Percentiles rank a stretch among this genome's conserved stretches.
These are phyloP conservation scores for Irpex sp. DNA, from an alignment of 1,284 basidiomycete genomes.

Conservation along the genomic window DNA sequence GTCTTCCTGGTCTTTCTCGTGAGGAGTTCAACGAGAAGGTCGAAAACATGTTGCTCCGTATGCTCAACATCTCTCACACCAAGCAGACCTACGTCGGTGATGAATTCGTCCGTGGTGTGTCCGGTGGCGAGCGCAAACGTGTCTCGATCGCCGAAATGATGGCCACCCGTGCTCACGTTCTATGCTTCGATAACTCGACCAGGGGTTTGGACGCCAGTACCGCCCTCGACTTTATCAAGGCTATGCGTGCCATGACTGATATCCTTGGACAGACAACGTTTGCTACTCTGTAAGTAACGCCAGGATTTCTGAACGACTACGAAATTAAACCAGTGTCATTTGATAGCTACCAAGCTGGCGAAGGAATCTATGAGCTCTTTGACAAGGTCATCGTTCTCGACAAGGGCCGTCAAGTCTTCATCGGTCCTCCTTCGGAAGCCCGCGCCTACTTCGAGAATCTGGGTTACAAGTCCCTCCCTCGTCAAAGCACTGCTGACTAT, in stretches of 20 bases:
- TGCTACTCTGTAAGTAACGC: conserved; percentile 58
- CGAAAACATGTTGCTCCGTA: conserved; percentile 60
- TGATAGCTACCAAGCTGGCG: conserved; percentile 75
- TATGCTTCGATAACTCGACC: conserved; percentile 81
- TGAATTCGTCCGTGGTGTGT: conserved; percentile 80
- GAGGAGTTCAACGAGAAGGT: conserved; percentile 55
- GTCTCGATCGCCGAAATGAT: conserved; percentile 87
- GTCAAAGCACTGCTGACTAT: conserved; percentile 76
- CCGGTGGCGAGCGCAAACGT: conserved; percentile 83
- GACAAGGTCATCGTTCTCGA: conserved; percentile 68
- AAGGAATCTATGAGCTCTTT: conserved; percentile 64
- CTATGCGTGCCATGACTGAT: conserved; percentile 74
- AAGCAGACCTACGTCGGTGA: conserved; percentile 78
- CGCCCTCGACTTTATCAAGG: conserved; percentile 73
- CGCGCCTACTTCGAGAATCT: conserved; percentile 74
- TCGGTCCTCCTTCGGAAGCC: conserved; percentile 67
- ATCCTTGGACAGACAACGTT: conserved; percentile 72
- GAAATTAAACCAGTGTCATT: neutral
- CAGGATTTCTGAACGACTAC: conserved; percentile 9
- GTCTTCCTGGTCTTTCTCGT: conserved; percentile 55
- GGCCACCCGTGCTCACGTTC: conserved; percentile 71
- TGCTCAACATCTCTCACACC: conserved; percentile 78
- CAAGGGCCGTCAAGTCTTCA: conserved; percentile 81
- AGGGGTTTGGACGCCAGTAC: conserved; percentile 85
- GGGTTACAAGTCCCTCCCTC: conserved; percentile 68